phyloP scores from a whole-genome alignment of 108 stramenopile genomes.

The Cyclotella baltica region DNA sequence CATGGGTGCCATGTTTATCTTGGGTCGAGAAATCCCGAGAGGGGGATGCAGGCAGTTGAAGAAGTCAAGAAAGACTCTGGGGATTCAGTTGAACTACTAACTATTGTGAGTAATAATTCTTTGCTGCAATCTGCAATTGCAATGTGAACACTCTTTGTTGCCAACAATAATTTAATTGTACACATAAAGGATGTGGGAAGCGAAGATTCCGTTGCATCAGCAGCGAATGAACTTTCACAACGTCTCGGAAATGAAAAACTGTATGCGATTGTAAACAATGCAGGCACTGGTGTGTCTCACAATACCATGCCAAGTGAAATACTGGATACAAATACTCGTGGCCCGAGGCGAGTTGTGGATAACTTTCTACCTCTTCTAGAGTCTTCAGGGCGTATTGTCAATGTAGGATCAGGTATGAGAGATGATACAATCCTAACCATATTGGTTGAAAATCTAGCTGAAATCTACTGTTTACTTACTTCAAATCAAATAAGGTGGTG shows the following conservation, averaged over 20 bases:
- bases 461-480: no score
- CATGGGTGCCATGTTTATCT: conserved; percentile 65
- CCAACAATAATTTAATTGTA: no score
- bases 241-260: conserved; percentile 42
- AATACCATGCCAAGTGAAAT: conserved; percentile 42
- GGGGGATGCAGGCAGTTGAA: conserved; percentile 57
- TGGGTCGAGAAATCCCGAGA: conserved; percentile 48
- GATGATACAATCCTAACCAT: no score
- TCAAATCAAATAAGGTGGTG: no score
- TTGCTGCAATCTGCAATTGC: neutral
- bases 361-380: conserved; percentile 51
- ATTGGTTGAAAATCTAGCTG: no score
- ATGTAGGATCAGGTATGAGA: conserved; percentile 68
- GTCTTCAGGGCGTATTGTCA: conserved; percentile 63
- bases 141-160: neutral
- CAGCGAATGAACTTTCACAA: conserved; percentile 46
- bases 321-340: conserved; percentile 65
- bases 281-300: conserved; percentile 61
- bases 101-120: conserved; percentile 42
- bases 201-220: conserved; percentile 56
- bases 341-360: conserved; percentile 65
- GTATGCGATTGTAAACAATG: conserved; percentile 76
- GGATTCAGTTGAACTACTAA: conserved; percentile 60
- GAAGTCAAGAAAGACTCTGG: conserved; percentile 53
- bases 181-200: conserved; percentile 42